Evolutionary conservation across 2,329 filamentous ascomycete species (phyloP), one percentile per base, ranked within the genome.

Genomic region (Akanthomyces muscarius): DNA sequence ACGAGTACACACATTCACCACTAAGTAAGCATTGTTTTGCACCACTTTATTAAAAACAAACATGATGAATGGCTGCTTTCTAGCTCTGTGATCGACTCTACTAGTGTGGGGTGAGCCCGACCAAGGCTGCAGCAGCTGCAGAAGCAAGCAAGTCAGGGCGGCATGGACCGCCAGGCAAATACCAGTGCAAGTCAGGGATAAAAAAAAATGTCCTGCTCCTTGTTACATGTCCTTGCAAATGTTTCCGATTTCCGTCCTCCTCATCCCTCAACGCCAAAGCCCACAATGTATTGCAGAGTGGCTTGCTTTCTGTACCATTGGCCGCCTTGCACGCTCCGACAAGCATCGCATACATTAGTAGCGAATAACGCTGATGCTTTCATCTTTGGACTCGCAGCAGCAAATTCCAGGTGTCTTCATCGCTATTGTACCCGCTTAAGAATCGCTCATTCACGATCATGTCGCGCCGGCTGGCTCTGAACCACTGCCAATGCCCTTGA

Each of bases 61-160:
- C 23, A 25, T 16, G 23, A 25, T 25, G 11, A 16, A 48, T 48
- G 25, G 23, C 45, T 41, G 16, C 25, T 50, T 50, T 23, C 14
- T 30, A 14, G 23, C 23, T 14, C 21, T 13, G 45, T 33, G 33
- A 54, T 41, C 51, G 25, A 33, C 51, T 36, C 7, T 54, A 33
- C 16, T 54, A 33, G n/a, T 41, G 51, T 54, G 51, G 36, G 38
- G 33, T 18, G 33, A 18, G 21, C 33, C 33, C 6, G 33, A 36
- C 33, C 10, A 36, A 36, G 33, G 21, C n/a, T 54, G 51, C 51
- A 38, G 33, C 51, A 38, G 14, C 33, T 23, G 51, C 51, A 54
- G 51, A 54, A 54, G 51, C 51, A 54, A 25, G 51, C 51, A 54
- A 54, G 33, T 54, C 51, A 54, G 51, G 33, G 33, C 33, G 33